Percentiles rank a stretch among this genome's conserved stretches.
These are phyloP conservation scores for Ajuga chamaepitys DNA, from an alignment of 257 asterid species.

Conservation along the genomic window DNA sequence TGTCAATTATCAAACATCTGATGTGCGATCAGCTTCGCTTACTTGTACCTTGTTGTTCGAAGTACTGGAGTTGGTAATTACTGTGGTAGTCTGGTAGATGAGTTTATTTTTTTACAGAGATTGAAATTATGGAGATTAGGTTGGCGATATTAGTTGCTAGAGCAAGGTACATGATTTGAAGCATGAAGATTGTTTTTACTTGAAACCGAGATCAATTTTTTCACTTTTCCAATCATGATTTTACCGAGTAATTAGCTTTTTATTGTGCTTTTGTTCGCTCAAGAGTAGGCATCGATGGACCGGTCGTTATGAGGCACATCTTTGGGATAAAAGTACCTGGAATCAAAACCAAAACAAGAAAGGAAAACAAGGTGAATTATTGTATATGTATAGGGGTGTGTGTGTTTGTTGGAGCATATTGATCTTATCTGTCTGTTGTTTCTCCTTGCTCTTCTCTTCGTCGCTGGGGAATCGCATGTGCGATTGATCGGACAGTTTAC, in stretches of 20 bases:
- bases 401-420: conserved; percentile 1
- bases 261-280: conserved; percentile 16
- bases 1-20: too few species aligned
- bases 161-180: conserved; percentile 6
- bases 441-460: conserved; percentile 8
- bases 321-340: conserved; percentile 99
- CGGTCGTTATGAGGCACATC: conserved; percentile 99
- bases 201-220: not conserved
- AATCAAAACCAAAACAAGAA: conserved; percentile 95
- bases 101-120: not conserved
- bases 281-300: conserved; percentile 94
- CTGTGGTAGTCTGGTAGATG: not conserved
- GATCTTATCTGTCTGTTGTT: conserved; percentile 30
- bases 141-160: conserved; percentile 1
- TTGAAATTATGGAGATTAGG: not conserved
- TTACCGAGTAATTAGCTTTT: conserved; percentile 11
- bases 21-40: too few species aligned
- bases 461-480: conserved; percentile 32
- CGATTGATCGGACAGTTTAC: conserved; percentile 63
- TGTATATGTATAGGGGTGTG: not conserved
- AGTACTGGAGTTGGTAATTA: not conserved
- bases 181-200: not conserved
- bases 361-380: conserved; percentile 85
- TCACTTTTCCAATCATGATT: not conserved
- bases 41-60: not conserved